Evolutionary conservation across 1,284 basidiomycete species (phyloP), one percentile per base, ranked within the genome.

Genomic region (Kwoniella shivajii): DNA sequence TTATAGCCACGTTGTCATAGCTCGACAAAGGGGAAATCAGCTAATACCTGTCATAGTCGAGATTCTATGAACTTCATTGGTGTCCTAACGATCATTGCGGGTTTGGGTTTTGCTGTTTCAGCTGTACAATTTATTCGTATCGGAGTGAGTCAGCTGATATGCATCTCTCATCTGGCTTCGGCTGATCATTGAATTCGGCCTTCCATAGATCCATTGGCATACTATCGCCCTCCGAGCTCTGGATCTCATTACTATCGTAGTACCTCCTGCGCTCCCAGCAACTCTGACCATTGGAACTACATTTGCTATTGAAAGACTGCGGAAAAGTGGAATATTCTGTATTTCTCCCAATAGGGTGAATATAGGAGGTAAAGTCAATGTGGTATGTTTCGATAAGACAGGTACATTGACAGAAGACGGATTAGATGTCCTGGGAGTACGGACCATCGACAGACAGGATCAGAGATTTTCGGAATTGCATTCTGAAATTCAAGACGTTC

Each of bases 331-430:
- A 30, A 90, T 99, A 58, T 99, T 91, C 80, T 99, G 96, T 76
- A 98, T 98, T 61, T 93, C 95, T 5, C 96, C 96, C 0, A 96
- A 89, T 67, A 83, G 96, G 30, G 91, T 99, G 68, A 99, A 99
- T 72, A 87, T 99, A 48, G 92, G 88, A 2, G 96, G 96, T 30
- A 96, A 97, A 79, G 84, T 99, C 80, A 98, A 99, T 65, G 89
- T 99, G 7, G 95, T 94, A 69, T 98, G 94, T 77, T 99, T 99
- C 71, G 96, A 99, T 82, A 99, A 99, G 81, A 99, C 96, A 1
- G 96, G 96, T 2, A 99, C 96, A 0, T 83, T 99, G 16, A 99
- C 96, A 0, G 96, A 98, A 76, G 96, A 99, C 65, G 96, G 96
- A 0, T 83, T 99, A 39, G 96, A 99, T 71, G 93, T 99, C 43